Percentiles rank a stretch among this genome's conserved stretches.
These are phyloP conservation scores for Pittosporum tobira DNA, from an alignment of 129 eudicot species.

Conservation along the genomic window DNA sequence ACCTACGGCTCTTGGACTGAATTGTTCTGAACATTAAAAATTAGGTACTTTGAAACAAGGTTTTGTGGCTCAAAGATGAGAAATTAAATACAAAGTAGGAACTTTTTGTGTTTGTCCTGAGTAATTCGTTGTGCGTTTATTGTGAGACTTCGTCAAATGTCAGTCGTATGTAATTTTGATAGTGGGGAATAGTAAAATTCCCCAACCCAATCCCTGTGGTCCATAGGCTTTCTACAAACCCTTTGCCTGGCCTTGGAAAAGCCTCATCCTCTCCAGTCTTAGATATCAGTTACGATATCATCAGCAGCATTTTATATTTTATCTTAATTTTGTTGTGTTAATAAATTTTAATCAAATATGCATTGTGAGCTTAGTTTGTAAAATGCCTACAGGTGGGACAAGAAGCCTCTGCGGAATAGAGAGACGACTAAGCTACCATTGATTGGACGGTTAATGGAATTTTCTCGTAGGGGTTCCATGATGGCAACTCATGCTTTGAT, in stretches of 20 bases:
- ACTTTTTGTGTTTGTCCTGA: not conserved
- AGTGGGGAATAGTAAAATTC: no score
- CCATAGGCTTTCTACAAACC: no score
- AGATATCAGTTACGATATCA: no score
- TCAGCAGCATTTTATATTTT: no score
- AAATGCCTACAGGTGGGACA: constrained; percentile 58
- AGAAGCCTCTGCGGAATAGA: constrained; percentile 60
- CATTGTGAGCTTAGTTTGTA: not conserved
- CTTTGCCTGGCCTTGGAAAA: no score
- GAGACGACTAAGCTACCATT: constrained; percentile 51
- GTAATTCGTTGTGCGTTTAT: not conserved
- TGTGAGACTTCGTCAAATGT: not conserved
- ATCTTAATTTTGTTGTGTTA: not conserved
- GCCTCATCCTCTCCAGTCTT: no score
- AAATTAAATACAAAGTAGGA: not conserved
- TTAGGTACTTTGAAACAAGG: no score
- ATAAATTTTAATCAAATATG: not conserved
- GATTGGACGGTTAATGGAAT: constrained; percentile 46
- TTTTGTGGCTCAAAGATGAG: no score
- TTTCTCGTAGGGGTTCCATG: constrained; percentile 61
- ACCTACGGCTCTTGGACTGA: no score
- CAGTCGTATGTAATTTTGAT: no score
- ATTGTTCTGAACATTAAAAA: no score
- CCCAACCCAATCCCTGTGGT: no score
- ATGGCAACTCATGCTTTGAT: constrained; percentile 70